phyloP scores from a whole-genome alignment of 768 basidiomycete species.

The Panaeolus cyanescens region DNA sequence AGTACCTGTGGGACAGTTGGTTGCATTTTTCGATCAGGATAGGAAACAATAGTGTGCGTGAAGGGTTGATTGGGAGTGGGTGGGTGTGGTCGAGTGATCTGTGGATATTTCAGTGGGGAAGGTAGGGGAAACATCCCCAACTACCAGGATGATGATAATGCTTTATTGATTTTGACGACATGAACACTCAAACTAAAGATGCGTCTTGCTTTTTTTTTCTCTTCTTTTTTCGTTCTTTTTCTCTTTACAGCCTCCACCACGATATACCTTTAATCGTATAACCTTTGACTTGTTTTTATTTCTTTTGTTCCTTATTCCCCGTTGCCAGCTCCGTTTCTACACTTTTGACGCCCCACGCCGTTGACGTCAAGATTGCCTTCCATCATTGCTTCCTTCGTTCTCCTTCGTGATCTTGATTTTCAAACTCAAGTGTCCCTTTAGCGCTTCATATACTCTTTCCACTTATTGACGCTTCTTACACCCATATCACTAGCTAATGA shows the following conservation, averaged over 20 bases:
- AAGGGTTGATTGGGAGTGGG: not conserved
- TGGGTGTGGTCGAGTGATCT: not conserved
- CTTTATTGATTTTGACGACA: not conserved
- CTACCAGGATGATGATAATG: too few relatives aligned
- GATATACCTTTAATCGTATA: too few relatives aligned
- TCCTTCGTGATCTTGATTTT: not conserved
- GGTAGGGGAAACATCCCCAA: too few relatives aligned
- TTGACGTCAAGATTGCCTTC: too few relatives aligned
- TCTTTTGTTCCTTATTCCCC: not conserved
- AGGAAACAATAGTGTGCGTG: slow-evolving; percentile 11
- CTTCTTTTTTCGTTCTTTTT: not conserved
- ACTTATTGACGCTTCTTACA: slow-evolving; percentile 5
- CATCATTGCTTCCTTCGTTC: not conserved
- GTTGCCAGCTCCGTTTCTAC: not conserved
- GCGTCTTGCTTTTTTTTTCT: not conserved
- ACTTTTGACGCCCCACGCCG: too few relatives aligned
- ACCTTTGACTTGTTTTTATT: not conserved
- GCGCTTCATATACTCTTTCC: not conserved
- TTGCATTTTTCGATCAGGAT: slow-evolving; percentile 75
- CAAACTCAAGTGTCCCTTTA: not conserved
- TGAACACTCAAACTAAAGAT: too few relatives aligned
- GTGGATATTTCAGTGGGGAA: not conserved
- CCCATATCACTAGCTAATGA: not conserved
- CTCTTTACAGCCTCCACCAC: too few relatives aligned
- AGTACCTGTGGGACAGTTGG: slow-evolving; percentile 74